A percentile compares a stretch with the other conserved stretches of the same genome.
phyloP scores from a whole-genome alignment of 1,284 basidiomycete genomes.

The Ustilago sp. region DNA sequence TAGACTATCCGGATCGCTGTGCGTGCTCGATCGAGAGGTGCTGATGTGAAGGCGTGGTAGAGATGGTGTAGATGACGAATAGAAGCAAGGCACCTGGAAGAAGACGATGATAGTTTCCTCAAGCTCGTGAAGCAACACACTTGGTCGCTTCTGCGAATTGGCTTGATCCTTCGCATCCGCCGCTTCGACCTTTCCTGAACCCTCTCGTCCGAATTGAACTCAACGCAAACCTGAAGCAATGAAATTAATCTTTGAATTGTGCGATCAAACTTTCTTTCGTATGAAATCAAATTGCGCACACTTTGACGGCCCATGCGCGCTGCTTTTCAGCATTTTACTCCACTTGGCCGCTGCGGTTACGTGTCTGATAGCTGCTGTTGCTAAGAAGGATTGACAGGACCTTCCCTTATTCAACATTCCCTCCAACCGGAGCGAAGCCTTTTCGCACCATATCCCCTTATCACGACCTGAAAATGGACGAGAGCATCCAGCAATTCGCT shows the following conservation, averaged over 20 bases:
- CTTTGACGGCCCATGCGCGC: conserved; percentile 28
- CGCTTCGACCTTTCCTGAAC: not conserved
- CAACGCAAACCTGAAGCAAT: not conserved
- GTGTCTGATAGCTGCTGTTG: not conserved
- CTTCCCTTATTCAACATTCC: not conserved
- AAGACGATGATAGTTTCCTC: not conserved
- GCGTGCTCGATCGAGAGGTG: not conserved
- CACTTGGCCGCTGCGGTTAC: conserved; percentile 10
- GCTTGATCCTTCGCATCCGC: conserved; percentile 27
- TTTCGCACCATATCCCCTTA: not conserved
- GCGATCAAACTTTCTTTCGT: conserved; percentile 18
- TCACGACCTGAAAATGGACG: conserved; percentile 50
- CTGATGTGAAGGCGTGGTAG: not conserved
- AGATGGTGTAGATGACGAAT: conserved; percentile 7
- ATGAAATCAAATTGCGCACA: conserved; percentile 3
- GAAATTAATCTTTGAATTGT: conserved; percentile 3
- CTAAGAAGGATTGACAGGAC: not conserved
- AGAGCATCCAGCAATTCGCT: conserved; percentile 59
- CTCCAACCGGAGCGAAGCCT: not conserved
- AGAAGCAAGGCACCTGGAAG: conserved; percentile 1
- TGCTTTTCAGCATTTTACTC: conserved; percentile 14
- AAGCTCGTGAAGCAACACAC: conserved; percentile 13
- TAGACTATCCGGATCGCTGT: not conserved
- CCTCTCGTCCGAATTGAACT: conserved; percentile 28
- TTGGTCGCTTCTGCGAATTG: conserved; percentile 8